A percentile compares a stretch with the other conserved stretches of the same genome.
Conservation (phyloP, 768 basidiomycete genomes). For the Russula abietina region DNA sequence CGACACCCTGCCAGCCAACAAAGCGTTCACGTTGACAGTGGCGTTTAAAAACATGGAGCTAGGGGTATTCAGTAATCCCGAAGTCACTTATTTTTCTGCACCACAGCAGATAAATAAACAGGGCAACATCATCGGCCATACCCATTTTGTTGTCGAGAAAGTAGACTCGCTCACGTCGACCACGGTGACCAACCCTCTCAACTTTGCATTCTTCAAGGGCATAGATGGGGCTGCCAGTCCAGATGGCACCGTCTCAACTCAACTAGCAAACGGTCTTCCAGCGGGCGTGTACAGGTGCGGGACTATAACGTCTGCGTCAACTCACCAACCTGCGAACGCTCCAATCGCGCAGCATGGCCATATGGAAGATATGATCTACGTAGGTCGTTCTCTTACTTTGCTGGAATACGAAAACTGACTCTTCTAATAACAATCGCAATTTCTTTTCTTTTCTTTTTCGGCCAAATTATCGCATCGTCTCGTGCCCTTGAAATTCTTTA, state of each 20-base stretch:
- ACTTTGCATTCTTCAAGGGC: conserved; percentile 56
- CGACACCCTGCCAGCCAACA: conserved; percentile 39
- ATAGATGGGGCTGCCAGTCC: conserved; percentile 41
- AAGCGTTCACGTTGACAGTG: conserved; percentile 49
- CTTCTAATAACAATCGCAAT: neutral
- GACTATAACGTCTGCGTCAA: conserved; percentile 41
- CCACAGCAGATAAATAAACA: conserved; percentile 45
- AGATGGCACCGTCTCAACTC: conserved; percentile 36
- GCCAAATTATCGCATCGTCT: neutral
- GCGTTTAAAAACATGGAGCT: conserved; percentile 40
- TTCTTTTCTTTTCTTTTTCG: neutral
- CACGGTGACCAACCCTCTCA: conserved; percentile 34
- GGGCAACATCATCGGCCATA: conserved; percentile 55
- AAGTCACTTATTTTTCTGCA: conserved; percentile 45
- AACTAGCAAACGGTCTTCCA: conserved; percentile 38
- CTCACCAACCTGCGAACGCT: conserved; percentile 38
- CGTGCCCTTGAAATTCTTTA: neutral
- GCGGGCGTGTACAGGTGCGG: conserved; percentile 39
- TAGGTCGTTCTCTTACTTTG: conserved; percentile 25
- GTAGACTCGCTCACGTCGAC: conserved; percentile 46
- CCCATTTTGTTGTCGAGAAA: conserved; percentile 54
- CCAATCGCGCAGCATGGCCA: conserved; percentile 39
- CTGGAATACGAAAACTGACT: neutral
- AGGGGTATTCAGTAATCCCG: conserved; percentile 53
- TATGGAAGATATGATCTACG: conserved; percentile 38